Conservation (phyloP, 192 early-diverging fungal genomes). For the Chytriomyces confervae region DNA sequence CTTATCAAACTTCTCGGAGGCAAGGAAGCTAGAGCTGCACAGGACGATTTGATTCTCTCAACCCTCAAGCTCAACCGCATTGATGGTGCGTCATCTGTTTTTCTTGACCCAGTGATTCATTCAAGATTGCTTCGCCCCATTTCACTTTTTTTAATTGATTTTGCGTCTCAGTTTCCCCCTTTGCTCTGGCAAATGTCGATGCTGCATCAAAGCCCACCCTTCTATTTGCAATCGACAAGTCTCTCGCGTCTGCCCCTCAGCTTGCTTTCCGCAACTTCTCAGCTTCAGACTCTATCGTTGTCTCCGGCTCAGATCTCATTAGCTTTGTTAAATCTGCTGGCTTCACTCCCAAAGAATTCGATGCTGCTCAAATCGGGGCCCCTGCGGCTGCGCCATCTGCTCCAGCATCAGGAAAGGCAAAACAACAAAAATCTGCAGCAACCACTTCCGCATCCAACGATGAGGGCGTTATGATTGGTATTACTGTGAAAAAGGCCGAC, state of each 20-base stretch:
- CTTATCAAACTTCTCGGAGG: conserved; percentile 45
- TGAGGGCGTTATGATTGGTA: conserved; percentile 75
- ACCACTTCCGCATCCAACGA: conserved; percentile 55
- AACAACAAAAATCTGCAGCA: conserved; percentile 42
- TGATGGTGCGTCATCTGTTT: conserved; percentile 56
- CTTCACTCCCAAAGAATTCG: conserved; percentile 54
- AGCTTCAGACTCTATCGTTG: conserved; percentile 62
- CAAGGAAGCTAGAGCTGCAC: conserved; percentile 74
- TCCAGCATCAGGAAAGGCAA: not conserved
- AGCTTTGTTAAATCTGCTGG: conserved; percentile 61
- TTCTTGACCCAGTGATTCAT: not conserved
- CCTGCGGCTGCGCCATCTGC: conserved; percentile 45
- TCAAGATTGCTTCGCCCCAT: not conserved
- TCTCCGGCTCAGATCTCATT: conserved; percentile 61
- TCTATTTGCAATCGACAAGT: conserved; percentile 76
- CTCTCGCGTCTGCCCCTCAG: conserved; percentile 55
- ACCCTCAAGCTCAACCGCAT: conserved; percentile 64
- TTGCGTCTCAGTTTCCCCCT: conserved; percentile 71
- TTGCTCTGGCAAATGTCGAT: conserved; percentile 67
- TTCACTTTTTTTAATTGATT: conserved; percentile 2
- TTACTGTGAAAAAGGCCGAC: conserved; percentile 84
- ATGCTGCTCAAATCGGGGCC: conserved; percentile 59
- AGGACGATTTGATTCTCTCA: conserved; percentile 64
- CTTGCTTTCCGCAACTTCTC: conserved; percentile 75
- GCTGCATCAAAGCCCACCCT: conserved; percentile 60